Percentiles rank a stretch among this genome's conserved stretches.
Evolutionary conservation across 495 filamentous ascomycete genomes (phyloP).

Genomic region (Tuber melanosporum): DNA sequence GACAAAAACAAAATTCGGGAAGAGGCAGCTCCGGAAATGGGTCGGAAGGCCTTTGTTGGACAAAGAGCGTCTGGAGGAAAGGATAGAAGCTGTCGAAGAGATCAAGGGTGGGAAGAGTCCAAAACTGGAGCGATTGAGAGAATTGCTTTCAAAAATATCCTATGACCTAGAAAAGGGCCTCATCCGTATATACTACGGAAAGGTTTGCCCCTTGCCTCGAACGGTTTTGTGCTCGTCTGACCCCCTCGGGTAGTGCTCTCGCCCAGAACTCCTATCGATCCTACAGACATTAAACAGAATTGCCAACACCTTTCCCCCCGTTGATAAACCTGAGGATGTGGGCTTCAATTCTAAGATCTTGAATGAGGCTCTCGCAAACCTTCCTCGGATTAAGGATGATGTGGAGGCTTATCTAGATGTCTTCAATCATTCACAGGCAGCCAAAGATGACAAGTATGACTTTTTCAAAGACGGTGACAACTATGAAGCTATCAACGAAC

Average conservation of each 20-base stretch:
- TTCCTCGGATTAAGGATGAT: slow-evolving; percentile 68
- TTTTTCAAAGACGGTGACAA: slow-evolving; percentile 78
- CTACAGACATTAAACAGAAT: slow-evolving; percentile 81
- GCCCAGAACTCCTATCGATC: slow-evolving; percentile 78
- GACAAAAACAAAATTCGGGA: slow-evolving; percentile 83
- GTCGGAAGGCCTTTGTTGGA: slow-evolving; percentile 87
- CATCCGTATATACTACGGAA: slow-evolving; percentile 94
- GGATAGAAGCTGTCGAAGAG: slow-evolving; percentile 86
- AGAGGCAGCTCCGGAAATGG: slow-evolving; percentile 85
- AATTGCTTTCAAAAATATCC: slow-evolving; percentile 62
- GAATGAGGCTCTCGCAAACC: slow-evolving; percentile 62
- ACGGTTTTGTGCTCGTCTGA: background rate
- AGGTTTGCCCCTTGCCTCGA: slow-evolving; percentile 44
- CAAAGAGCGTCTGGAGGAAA: slow-evolving; percentile 65
- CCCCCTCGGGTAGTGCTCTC: slow-evolving; percentile 56
- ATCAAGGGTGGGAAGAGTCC: slow-evolving; percentile 60
- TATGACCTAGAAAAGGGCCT: slow-evolving; percentile 85
- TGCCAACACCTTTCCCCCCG: slow-evolving; percentile 60
- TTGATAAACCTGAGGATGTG: slow-evolving; percentile 59
- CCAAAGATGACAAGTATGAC: slow-evolving; percentile 79
- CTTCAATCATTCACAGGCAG: slow-evolving; percentile 79
- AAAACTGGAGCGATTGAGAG: slow-evolving; percentile 64
- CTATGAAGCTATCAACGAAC: slow-evolving; percentile 56
- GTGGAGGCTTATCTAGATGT: slow-evolving; percentile 69
- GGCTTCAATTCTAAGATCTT: slow-evolving; percentile 69